Conservation (phyloP, 2,329 filamentous ascomycete genomes). For the Fusarium coicis region DNA sequence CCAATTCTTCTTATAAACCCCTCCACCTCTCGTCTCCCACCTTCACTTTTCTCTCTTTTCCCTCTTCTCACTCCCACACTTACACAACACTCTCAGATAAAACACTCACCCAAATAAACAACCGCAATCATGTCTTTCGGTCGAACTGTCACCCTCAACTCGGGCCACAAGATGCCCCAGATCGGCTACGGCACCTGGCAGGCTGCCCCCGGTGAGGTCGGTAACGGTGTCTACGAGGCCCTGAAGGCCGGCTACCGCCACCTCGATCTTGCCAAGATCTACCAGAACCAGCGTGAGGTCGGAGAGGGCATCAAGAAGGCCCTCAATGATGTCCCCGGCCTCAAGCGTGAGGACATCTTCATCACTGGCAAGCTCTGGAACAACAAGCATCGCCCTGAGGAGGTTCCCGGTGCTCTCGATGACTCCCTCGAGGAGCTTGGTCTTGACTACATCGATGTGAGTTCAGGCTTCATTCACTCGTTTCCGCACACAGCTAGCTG, state of each 20-base stretch:
- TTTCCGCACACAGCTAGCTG: background rate
- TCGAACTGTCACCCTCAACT: conserved; percentile 67
- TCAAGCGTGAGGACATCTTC: conserved; percentile 67
- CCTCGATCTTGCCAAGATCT: conserved; percentile 65
- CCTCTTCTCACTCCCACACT: background rate
- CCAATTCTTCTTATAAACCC: conserved; percentile 21
- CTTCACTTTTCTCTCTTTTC: background rate
- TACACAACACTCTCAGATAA: background rate
- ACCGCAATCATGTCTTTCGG: conserved; percentile 63
- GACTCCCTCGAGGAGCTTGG: conserved; percentile 66
- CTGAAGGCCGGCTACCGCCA: conserved; percentile 73
- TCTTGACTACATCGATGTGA: conserved; percentile 66
- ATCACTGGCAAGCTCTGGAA: conserved; percentile 75
- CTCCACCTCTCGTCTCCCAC: background rate
- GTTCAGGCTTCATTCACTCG: conserved; percentile 10
- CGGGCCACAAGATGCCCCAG: conserved; percentile 72
- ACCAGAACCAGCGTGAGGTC: conserved; percentile 73
- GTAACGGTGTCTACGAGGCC: conserved; percentile 71
- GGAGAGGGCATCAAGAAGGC: conserved; percentile 64
- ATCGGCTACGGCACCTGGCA: conserved; percentile 75
- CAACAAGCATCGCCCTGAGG: conserved; percentile 69
- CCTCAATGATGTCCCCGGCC: conserved; percentile 58
- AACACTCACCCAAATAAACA: background rate
- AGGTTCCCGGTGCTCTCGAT: conserved; percentile 66
- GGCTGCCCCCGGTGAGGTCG: conserved; percentile 71